Evolutionary conservation across 2,329 filamentous ascomycete genomes (phyloP).

Genomic region (Cladosporium cucumerinum): DNA sequence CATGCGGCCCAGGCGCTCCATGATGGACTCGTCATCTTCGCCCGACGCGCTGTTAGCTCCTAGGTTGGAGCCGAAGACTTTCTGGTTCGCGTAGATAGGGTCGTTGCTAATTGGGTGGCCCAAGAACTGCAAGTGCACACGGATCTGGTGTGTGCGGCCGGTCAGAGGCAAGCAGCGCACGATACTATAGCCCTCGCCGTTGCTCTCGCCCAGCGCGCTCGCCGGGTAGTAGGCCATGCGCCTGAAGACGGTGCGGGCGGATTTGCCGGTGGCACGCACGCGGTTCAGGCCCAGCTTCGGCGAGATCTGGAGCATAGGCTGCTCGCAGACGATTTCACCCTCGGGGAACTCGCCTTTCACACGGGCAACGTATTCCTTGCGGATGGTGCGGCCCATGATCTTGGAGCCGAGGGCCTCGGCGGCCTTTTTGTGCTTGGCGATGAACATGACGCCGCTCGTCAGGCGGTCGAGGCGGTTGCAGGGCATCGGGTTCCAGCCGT

Average conservation of each 20-base stretch:
- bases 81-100: conserved; percentile 92
- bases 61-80: conserved; percentile 81
- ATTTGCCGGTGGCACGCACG: conserved; percentile 88
- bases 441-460: conserved; percentile 97
- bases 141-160: conserved; percentile 88
- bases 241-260: conserved; percentile 86
- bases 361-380: conserved; percentile 92
- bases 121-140: conserved; percentile 90
- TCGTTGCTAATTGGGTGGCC: conserved; percentile 96
- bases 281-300: conserved; percentile 92
- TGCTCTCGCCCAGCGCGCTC: conserved; percentile 24
- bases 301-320: conserved; percentile 90
- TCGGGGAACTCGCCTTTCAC: conserved; percentile 90
- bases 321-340: conserved; percentile 84
- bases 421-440: conserved; percentile 79
- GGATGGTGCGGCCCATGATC: conserved; percentile 75
- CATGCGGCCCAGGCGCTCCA: conserved; percentile 80
- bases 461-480: conserved; percentile 93
- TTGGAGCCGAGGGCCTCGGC: conserved; percentile 74
- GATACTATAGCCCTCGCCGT: conserved; percentile 75
- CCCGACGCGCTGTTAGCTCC: conserved; percentile 64
- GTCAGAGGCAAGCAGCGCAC: conserved; percentile 92
- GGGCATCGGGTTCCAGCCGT: conserved; percentile 60
- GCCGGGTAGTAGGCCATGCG: conserved; percentile 86
- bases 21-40: conserved; percentile 84